Conservation (phyloP, 108 stramenopile species). For the Cyclotella sp. region DNA sequence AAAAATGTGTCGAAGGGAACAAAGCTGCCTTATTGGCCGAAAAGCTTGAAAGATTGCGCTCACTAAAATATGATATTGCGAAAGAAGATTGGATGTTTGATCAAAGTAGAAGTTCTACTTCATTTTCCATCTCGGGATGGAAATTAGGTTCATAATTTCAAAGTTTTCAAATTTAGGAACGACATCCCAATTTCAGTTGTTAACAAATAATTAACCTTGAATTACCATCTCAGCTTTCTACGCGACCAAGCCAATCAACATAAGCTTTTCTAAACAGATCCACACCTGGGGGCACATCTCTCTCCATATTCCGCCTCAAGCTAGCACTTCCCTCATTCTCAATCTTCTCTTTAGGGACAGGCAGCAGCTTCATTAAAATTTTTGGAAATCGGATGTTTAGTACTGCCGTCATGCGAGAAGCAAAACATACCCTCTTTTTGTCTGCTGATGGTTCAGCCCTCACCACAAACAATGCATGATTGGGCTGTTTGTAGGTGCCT, state of each 20-base stretch:
- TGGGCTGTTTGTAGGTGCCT: neutral
- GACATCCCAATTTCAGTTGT: no score
- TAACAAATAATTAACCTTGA: no score
- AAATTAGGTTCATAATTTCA: neutral
- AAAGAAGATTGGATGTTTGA: slow-evolving; percentile 67
- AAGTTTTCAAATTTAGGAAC: no score
- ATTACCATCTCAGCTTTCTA: neutral
- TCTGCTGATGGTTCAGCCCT: neutral
- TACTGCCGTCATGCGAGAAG: neutral
- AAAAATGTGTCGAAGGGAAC: slow-evolving; percentile 64
- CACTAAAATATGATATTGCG: slow-evolving; percentile 59
- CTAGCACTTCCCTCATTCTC: slow-evolving; percentile 11
- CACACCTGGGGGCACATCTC: slow-evolving; percentile 3
- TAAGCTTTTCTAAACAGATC: slow-evolving; percentile 4
- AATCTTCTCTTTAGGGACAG: slow-evolving; percentile 3
- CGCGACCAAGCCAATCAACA: neutral
- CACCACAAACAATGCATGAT: neutral
- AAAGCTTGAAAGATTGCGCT: slow-evolving; percentile 66
- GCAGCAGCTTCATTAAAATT: neutral
- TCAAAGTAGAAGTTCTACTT: slow-evolving; percentile 3
- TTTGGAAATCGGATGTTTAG: neutral
- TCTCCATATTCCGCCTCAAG: neutral
- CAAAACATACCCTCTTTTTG: neutral
- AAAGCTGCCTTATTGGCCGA: slow-evolving; percentile 58
- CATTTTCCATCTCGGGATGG: neutral